Evolutionary conservation across 805 yeast species (phyloP).

Genomic region (Kuraishia hungarica): DNA sequence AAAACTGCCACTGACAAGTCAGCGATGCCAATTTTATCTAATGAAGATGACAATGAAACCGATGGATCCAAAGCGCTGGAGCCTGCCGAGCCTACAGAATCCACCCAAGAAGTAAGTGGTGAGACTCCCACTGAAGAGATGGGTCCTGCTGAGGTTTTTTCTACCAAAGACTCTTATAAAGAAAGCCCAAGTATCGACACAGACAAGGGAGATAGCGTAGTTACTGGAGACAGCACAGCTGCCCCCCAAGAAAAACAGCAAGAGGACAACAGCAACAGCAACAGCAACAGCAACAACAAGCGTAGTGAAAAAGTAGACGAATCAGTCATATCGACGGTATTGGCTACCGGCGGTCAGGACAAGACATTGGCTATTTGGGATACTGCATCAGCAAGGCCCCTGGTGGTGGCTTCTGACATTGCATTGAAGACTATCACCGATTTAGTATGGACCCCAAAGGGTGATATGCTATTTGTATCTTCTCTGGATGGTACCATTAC

Average conservation of each 20-base stretch:
- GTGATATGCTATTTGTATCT: constrained; percentile 61
- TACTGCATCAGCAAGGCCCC: constrained; percentile 66
- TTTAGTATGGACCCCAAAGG: constrained; percentile 82
- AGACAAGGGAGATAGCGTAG: too few species aligned
- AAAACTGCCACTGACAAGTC: too few species aligned
- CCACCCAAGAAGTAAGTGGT: too few species aligned
- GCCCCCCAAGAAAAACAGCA: not conserved
- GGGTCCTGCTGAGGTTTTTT: constrained; percentile 14
- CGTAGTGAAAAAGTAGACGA: not conserved
- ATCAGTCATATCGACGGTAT: constrained; percentile 43
- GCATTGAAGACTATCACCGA: constrained; percentile 78
- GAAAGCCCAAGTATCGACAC: too few species aligned
- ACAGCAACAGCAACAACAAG: too few species aligned
- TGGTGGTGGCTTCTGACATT: constrained; percentile 72
- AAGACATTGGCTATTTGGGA: constrained; percentile 84
- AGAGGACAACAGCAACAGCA: too few species aligned
- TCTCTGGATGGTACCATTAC: constrained; percentile 83
- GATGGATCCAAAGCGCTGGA: constrained; percentile 9
- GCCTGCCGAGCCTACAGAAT: not conserved
- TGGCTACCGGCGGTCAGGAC: constrained; percentile 97
- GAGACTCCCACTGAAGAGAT: too few species aligned
- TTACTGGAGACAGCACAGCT: too few species aligned
- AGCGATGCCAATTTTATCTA: not conserved
- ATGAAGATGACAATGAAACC: constrained; percentile 9
- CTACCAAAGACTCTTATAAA: too few species aligned